A percentile compares a stretch with the other conserved stretches of the same genome.
phyloP scores from a whole-genome alignment of 2,329 filamentous ascomycete genomes.

The Herpotrichia juniperi region DNA sequence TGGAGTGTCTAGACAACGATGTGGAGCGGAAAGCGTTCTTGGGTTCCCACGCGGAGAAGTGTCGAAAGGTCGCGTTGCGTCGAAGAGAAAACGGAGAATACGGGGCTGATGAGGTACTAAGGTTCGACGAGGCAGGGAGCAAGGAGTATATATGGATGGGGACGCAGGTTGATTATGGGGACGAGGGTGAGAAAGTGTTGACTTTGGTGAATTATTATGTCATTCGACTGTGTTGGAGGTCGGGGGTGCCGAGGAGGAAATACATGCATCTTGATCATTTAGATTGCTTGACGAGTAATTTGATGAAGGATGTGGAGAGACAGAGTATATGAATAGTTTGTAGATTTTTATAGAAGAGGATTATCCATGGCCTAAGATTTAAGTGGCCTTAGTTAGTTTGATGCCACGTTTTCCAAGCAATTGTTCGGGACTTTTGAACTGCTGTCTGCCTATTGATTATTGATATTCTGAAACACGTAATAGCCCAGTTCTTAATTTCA shows the following conservation, averaged over 20 bases:
- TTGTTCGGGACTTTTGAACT: no score
- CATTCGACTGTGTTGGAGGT: constrained; percentile 28
- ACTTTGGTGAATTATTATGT: constrained; percentile 10
- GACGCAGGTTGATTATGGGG: no score
- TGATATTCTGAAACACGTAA: no score
- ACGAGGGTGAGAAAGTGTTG: neutral
- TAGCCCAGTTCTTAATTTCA: no score
- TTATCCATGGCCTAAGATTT: no score
- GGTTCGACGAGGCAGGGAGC: constrained; percentile 13
- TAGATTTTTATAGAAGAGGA: no score
- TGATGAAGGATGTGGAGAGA: neutral
- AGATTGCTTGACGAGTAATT: constrained; percentile 19
- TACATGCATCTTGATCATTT: constrained; percentile 32
- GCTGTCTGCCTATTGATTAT: no score
- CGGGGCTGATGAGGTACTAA: constrained; percentile 16
- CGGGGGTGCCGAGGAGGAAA: constrained; percentile 19
- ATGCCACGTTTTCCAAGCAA: no score
- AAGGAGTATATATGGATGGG: constrained; percentile 25
- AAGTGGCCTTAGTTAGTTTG: no score
- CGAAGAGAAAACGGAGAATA: constrained; percentile 10
- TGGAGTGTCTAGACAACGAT: constrained; percentile 22
- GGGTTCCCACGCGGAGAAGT: constrained; percentile 6
- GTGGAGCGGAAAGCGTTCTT: constrained; percentile 6
- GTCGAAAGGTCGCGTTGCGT: constrained; percentile 4
- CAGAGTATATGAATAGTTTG: no score